Evolutionary conservation across 495 filamentous ascomycete species (phyloP).

Genomic region (Podospora didyma): DNA sequence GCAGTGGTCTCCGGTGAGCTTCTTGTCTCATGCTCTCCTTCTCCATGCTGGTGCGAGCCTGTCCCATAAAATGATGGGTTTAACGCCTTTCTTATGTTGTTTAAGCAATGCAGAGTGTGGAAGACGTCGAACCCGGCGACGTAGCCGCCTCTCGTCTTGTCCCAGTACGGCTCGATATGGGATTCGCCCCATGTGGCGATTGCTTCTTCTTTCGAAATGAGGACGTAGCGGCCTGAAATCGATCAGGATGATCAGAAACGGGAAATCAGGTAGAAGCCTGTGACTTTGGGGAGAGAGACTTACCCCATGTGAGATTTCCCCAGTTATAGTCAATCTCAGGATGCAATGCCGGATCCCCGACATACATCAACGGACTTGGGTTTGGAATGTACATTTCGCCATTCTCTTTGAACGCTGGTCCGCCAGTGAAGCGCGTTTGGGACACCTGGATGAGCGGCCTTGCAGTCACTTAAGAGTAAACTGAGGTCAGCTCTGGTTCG

Average conservation of each 20-base stretch:
- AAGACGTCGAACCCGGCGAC: constrained; percentile 6
- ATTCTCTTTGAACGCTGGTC: neutral
- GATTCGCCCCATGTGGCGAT: neutral
- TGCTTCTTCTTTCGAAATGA: constrained; percentile 2
- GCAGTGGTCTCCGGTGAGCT: neutral
- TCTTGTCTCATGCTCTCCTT: neutral
- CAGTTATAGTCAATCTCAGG: constrained; percentile 1
- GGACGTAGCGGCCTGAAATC: constrained; percentile 3
- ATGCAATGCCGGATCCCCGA: neutral
- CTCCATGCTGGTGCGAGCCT: neutral
- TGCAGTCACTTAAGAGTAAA: neutral
- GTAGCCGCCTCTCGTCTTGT: constrained; percentile 2
- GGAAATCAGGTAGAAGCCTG: no score
- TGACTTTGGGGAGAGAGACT: neutral
- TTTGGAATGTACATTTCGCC: neutral
- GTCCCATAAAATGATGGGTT: constrained; percentile 3
- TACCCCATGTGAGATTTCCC: neutral
- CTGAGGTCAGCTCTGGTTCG: neutral
- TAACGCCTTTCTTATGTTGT: constrained; percentile 1
- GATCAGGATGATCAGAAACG: neutral
- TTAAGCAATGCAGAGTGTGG: constrained; percentile 8
- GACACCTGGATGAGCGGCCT: neutral
- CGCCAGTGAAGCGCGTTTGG: neutral
- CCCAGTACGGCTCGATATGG: constrained; percentile 1
- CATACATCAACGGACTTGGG: neutral